phyloP scores from a whole-genome alignment of 2,329 filamentous ascomycete species.

The Mycosphaerella arachidis region DNA sequence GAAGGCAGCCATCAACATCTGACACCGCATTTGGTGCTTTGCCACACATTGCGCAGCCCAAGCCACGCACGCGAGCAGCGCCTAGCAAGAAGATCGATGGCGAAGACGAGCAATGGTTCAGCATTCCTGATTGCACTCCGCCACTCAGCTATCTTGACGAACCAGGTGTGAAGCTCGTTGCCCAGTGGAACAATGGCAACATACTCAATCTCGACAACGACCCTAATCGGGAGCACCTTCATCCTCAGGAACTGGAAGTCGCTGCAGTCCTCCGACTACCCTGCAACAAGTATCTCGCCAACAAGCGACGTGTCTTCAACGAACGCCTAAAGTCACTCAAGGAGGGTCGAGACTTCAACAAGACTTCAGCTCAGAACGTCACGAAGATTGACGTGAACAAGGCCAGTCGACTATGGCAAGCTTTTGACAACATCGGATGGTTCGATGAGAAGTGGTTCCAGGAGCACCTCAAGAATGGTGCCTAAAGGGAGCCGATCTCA shows the following conservation, averaged over 20 bases:
- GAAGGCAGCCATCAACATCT: conserved; percentile 15
- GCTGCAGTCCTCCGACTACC: conserved; percentile 77
- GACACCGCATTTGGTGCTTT: conserved; percentile 6
- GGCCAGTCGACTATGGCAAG: conserved; percentile 85
- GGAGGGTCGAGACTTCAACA: conserved; percentile 79
- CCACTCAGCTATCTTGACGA: conserved; percentile 22
- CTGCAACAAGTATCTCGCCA: conserved; percentile 83
- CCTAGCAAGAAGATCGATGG: conserved; percentile 27
- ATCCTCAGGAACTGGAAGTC: conserved; percentile 71
- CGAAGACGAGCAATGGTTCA: conserved; percentile 23
- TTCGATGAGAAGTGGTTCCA: conserved; percentile 28
- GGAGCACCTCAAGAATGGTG: conserved; percentile 12
- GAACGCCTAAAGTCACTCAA: conserved; percentile 63
- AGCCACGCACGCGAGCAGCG: conserved; percentile 25
- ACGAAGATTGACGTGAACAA: conserved; percentile 99
- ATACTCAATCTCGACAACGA: conserved; percentile 72
- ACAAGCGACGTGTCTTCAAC: conserved; percentile 87
- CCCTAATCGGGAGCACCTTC: conserved; percentile 64
- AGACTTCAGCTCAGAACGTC: conserved; percentile 93
- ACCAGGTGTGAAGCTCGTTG: conserved; percentile 10
- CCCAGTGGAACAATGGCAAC: conserved; percentile 56
- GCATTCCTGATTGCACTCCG: conserved; percentile 27
- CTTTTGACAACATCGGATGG: conserved; percentile 61
- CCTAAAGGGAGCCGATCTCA: neutral
- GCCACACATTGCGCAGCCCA: conserved; percentile 18